Evolutionary conservation across 192 early-diverging fungal genomes (phyloP).

Genomic region (Phycomyces blakesleeanus): DNA sequence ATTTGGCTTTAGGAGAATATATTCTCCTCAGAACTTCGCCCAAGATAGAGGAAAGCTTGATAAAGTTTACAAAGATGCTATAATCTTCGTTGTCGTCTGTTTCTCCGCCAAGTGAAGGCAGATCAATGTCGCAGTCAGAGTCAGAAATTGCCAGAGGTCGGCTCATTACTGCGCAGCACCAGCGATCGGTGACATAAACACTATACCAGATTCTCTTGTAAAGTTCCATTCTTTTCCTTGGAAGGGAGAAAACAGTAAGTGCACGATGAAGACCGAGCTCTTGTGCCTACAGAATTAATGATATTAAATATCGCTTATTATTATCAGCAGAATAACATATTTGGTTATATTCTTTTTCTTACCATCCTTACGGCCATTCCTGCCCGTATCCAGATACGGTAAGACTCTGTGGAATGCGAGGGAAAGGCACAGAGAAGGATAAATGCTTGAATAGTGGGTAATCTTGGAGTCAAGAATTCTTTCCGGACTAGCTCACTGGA

Average conservation of each 20-base stretch:
- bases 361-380: no score
- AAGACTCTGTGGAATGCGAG: no score
- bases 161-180: constrained; percentile 38
- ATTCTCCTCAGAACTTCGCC: constrained; percentile 30
- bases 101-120: constrained; percentile 15
- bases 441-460: no score
- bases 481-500: no score
- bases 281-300: no score
- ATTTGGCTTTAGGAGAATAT: constrained; percentile 30
- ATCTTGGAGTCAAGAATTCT: no score
- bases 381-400: no score
- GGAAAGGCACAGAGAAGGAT: no score
- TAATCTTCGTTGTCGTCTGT: constrained; percentile 5
- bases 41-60: constrained; percentile 28
- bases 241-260: constrained; percentile 39
- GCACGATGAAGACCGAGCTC: constrained; percentile 76
- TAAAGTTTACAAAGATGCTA: constrained; percentile 27
- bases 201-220: constrained; percentile 70
- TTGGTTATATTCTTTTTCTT: no score
- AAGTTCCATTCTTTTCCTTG: constrained; percentile 46
- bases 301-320: no score
- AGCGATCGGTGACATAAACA: constrained; percentile 64
- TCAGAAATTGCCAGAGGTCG: constrained; percentile 46
- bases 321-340: no score
- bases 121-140: constrained; percentile 34